These are phyloP conservation scores for Fistulifera solaris DNA, from an alignment of 108 stramenopile species.

Conservation along the genomic window DNA sequence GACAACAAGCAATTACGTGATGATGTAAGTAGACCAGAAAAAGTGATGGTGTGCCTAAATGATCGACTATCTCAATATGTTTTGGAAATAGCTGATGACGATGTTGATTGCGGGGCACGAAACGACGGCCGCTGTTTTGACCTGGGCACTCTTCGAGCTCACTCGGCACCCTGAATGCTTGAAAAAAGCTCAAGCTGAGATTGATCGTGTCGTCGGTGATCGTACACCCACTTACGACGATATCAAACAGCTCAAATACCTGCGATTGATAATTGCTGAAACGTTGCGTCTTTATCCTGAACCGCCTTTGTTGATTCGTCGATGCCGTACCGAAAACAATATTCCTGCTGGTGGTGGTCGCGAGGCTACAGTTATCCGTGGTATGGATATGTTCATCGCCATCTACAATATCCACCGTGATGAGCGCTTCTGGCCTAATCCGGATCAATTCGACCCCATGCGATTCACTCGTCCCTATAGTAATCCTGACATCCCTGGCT, in stretches of 20 bases:
- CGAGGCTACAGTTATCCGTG: conserved; percentile 77
- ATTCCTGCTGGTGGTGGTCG: conserved; percentile 76
- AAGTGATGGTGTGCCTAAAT: too few relatives aligned
- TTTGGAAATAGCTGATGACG: conserved; percentile 60
- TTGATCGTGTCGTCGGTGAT: conserved; percentile 87
- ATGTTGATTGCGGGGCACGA: conserved; percentile 98
- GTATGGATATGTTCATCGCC: conserved; percentile 93
- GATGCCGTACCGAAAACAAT: conserved; percentile 78
- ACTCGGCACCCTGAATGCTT: conserved; percentile 77
- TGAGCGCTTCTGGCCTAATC: conserved; percentile 85
- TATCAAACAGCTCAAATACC: conserved; percentile 71
- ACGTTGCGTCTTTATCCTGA: conserved; percentile 89
- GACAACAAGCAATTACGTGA: conserved; percentile 89
- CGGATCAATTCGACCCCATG: conserved; percentile 79
- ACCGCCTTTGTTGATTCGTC: conserved; percentile 91
- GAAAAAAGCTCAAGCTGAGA: conserved; percentile 65
- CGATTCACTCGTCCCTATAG: conserved; percentile 77
- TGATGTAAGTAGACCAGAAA: conserved; percentile 55
- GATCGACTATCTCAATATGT: not conserved
- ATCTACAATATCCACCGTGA: conserved; percentile 93
- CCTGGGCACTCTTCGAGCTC: conserved; percentile 92
- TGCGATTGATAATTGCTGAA: conserved; percentile 81
- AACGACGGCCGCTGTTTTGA: conserved; percentile 93
- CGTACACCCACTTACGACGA: conserved; percentile 75
- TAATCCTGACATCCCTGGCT: conserved; percentile 82